phyloP scores from a whole-genome alignment of 495 filamentous ascomycete genomes.

The Copromyces sp. region DNA sequence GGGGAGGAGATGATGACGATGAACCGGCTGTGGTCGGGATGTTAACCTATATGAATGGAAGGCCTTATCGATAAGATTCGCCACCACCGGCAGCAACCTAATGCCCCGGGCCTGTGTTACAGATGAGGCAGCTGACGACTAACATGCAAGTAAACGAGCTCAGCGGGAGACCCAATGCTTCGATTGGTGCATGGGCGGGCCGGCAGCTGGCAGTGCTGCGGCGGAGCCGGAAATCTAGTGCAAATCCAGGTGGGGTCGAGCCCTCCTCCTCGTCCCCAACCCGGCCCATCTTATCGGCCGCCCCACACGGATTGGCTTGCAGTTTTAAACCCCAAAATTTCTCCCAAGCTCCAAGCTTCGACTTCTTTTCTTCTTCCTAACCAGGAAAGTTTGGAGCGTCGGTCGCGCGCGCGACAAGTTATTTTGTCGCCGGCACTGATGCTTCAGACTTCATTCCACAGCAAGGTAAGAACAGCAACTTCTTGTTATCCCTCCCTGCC shows the following conservation, averaged over 20 bases:
- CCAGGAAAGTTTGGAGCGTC: constrained; percentile 2
- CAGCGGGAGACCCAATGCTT: not conserved
- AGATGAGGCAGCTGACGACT: not conserved
- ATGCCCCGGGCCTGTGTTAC: not conserved
- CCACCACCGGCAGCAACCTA: constrained; percentile 2
- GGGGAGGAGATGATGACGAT: not conserved
- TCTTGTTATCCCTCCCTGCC: constrained; percentile 12
- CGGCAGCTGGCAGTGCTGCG: not conserved
- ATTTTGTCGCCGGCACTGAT: not conserved
- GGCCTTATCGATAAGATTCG: constrained; percentile 19
- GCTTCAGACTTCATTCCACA: constrained; percentile 22
- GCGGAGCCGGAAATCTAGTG: not conserved
- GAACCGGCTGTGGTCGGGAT: constrained; percentile 13
- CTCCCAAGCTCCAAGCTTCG: constrained; percentile 10
- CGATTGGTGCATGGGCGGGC: not conserved
- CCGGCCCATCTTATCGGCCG: constrained; percentile 12
- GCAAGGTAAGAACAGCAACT: constrained; percentile 2
- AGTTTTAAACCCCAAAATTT: constrained; percentile 16
- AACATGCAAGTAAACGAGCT: not conserved
- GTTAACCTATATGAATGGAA: not conserved
- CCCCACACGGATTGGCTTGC: constrained; percentile 18
- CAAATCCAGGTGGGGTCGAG: not conserved
- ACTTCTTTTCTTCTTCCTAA: constrained; percentile 8
- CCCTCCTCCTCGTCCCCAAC: not conserved
- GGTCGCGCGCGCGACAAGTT: not conserved